Percentiles rank a stretch among this genome's conserved stretches.
phyloP scores from a whole-genome alignment of 208 protist species.

The Naegleria gruberi region DNA sequence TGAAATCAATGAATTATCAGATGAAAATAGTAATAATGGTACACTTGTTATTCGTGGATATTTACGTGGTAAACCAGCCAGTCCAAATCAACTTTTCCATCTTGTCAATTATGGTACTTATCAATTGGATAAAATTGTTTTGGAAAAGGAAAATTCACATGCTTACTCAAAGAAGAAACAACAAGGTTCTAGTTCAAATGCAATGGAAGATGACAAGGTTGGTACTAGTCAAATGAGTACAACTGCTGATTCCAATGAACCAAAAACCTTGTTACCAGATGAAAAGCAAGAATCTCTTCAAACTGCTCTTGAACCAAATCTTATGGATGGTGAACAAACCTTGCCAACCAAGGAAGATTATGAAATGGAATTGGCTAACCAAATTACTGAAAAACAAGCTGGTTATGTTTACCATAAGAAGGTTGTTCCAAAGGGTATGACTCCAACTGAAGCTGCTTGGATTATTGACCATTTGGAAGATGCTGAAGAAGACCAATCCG shows the following conservation, averaged over 20 bases:
- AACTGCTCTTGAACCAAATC: conserved; percentile 35
- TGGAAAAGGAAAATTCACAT: neutral
- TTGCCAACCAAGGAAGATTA: conserved; percentile 51
- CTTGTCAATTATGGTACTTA: conserved; percentile 38
- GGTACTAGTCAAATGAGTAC: no score
- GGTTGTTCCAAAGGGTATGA: conserved; percentile 42
- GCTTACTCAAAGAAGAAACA: neutral
- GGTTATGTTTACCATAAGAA: conserved; percentile 29
- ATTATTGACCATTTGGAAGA: conserved; percentile 35
- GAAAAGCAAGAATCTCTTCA: conserved; percentile 38
- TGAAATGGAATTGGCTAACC: neutral
- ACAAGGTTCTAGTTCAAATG: neutral
- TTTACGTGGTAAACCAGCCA: conserved; percentile 39
- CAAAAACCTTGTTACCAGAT: conserved; percentile 5
- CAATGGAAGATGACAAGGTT: neutral
- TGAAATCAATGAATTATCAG: neutral
- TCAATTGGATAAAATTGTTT: conserved; percentile 32
- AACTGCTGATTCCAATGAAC: neutral
- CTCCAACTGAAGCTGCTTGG: conserved; percentile 55
- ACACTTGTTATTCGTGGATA: conserved; percentile 35
- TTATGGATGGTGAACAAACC: conserved; percentile 48
- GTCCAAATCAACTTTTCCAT: conserved; percentile 39
- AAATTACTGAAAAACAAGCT: neutral
- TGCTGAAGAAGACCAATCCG: conserved; percentile 27
- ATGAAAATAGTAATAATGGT: neutral